Base-by-base conservation (phyloP, 148 eudicot genomes). In the Diospyros kaki region DNA sequence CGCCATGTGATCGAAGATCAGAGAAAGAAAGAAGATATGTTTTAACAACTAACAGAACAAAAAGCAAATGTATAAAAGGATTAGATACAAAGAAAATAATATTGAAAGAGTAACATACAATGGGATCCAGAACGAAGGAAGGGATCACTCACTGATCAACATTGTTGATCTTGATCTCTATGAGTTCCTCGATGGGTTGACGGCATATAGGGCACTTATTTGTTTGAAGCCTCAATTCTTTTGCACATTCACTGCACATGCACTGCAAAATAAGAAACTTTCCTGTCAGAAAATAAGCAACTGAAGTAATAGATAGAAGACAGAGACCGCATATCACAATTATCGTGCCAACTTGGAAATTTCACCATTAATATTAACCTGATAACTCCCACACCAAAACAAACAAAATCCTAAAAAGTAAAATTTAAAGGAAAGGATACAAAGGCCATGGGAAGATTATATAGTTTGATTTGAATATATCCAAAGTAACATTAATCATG, bases 201-300 rank as follows among this genome's bases (percentile, higher is more conserved):
- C 94, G 88, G 75, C 97, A 92, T 66, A 92, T 89, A 0, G 94
- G 97, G 80, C 97, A 92, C 79, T 84, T 88, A 60, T 88, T 86
- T 18, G 94, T 75, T 66, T 86, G 94, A 64, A 81, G 80, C 68
- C 92, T 90, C 77, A 90, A 79, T 82, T 75, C 83, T 80, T 92
- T 84, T 18, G 94, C 94, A 81, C 94, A 92, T 46, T 77, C 86
- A 54, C 92, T 87, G 85, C 97, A 92, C 92, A 92, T 81, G 73
- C 97, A 92, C 97, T 92, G 87, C 60, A 80, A 79, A 60, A 38
- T 55, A 28, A 75, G 73, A 69, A 6, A 79, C 44, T 73, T 5
- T 43, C 6, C 6, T 8, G 44, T 76, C 53, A 68, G 53, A 61
- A 28, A 50, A 63, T 56, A 38, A 54, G 55, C 18, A 42, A 70